Evolutionary conservation across 495 filamentous ascomycete species (phyloP).

Genomic region (Friedmanniomyces simplex): DNA sequence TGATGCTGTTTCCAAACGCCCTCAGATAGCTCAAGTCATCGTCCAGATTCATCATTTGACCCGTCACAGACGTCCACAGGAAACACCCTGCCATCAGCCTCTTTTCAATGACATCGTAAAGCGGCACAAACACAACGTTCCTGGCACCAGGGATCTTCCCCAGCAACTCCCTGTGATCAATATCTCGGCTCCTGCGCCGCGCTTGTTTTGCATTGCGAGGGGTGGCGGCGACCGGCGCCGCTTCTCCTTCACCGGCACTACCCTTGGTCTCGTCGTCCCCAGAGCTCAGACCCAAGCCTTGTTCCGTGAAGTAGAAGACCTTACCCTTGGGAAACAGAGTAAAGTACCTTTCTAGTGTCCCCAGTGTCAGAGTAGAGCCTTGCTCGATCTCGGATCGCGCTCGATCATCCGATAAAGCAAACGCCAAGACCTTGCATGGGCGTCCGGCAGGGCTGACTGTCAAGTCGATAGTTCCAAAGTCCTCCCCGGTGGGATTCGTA

Average conservation of each 20-base stretch:
- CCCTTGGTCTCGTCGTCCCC: background rate
- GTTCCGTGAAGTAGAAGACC: conserved; percentile 10
- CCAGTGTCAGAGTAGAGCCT: background rate
- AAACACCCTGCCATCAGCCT: conserved; percentile 4
- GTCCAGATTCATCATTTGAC: conserved; percentile 5
- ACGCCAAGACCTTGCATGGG: conserved; percentile 3
- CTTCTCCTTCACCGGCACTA: background rate
- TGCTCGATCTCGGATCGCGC: background rate
- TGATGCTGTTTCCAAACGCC: conserved; percentile 16
- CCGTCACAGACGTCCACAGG: conserved; percentile 4
- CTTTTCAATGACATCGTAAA: conserved; percentile 6
- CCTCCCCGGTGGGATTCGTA: background rate
- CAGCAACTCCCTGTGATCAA: background rate
- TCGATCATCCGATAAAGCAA: background rate
- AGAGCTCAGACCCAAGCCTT: background rate
- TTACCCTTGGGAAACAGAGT: background rate
- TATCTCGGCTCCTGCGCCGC: background rate
- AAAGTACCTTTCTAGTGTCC: conserved; percentile 7
- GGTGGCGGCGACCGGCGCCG: background rate
- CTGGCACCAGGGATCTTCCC: conserved; percentile 1
- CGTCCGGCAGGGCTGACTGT: background rate
- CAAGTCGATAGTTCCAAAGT: background rate
- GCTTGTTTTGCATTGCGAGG: too few relatives aligned
- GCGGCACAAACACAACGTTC: conserved; percentile 1
- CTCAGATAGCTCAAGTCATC: conserved; percentile 7